Base-by-base conservation (phyloP, 2,329 filamentous ascomycete species). In the Sphaerulina musiva region DNA sequence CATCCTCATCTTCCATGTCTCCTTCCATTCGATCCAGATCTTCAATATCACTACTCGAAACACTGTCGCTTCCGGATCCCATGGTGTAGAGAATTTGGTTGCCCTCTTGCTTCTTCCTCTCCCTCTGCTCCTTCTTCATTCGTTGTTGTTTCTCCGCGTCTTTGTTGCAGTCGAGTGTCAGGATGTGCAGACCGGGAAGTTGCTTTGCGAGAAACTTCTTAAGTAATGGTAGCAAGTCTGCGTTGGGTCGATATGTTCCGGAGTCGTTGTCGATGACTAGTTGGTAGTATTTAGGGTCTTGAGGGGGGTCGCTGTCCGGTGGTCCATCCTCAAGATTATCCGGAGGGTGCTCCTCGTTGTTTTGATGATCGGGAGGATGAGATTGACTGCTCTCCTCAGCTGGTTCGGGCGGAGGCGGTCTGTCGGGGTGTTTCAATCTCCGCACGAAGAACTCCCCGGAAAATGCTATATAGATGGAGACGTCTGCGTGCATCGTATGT, bases 401-500 rank as follows among this genome's bases (percentile, higher is more conserved):
- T 0, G 78, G 75, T 11, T 76, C 75, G 49, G 78, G 70, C 48
- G 63, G 59, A 55, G 61, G 57, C 47, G 65, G 63, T 20, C 68
- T 71, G 49, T 71, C 67, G 4, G 70, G 71, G 62, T 81, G 76
- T 58, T 76, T 79, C 26, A 88, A 76, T 2, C 86, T 80, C 11
- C 89, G 82, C 58, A 97, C 80, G 69, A 96, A 93, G 71, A 97
- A 97, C 68, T 97, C 92, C 41, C 92, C 92, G 0, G 87, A 89
- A 68, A 85, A 96, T 20, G 91, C 92, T 59, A 96, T 89, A 69
- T 95, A 95, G 2, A 88, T 86, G 36, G 84, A 87, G 1, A 95
- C 91, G 69, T 96, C 85, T 60, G 88, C 92, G 73, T 97, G 92
- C 89, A 97, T 95, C 40, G 89, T 95, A 71, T 97, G 92, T 70